Evolutionary conservation across 768 basidiomycete genomes (phyloP), one percentile per base, ranked within the genome.

Genomic region (Lentinula edodes): DNA sequence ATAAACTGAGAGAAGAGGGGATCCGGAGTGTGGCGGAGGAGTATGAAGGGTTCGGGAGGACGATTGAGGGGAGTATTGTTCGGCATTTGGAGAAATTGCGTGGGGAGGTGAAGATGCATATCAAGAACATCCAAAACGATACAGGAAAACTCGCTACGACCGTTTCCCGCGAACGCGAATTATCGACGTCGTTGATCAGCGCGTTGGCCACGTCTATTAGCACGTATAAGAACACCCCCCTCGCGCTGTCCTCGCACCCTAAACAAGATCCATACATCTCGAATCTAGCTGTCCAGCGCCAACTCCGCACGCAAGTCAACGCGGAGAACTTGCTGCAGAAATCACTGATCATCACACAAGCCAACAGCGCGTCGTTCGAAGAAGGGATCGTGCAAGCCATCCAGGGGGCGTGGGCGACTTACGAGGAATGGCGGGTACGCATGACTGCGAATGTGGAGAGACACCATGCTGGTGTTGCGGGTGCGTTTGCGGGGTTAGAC

Each of bases 311-410:
- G 66, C 95, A 98, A 76, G 92, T 98, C 50, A 87, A 94, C 74
- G 96, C 97, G 75, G 97, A 99, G 75, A 99, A 99, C 71, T 87
- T 95, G 0, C 86, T 99, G 13, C 96, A 99, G 75, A 99, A 98
- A n/a, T n/a, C n/a, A n/a, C n/a, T n/a, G n/a, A 88, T 99, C 69
- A 95, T 99, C 73, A 98, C 96, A 86, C 96, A 99, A 68, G 94
- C 95, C 66, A 96, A 96, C 72, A 91, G 89, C 15, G 96, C 95
- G 20, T 89, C 95, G 71, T 99, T 99, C 67, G 97, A 98, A 74
- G 91, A 93, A 66, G 95, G 95, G 57, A 92, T 99, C 67, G 93
- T 99, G 32, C 90, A 92, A 62, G 87, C 93, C 2, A 84, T 99
- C 64, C 94, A 98, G 73, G 95, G 93, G 18, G 94, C 97, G 0